Percentiles rank a stretch among this genome's conserved stretches.
These are phyloP conservation scores for Phtheirospermum japonicum DNA, from an alignment of 257 asterid genomes.

Conservation along the genomic window DNA sequence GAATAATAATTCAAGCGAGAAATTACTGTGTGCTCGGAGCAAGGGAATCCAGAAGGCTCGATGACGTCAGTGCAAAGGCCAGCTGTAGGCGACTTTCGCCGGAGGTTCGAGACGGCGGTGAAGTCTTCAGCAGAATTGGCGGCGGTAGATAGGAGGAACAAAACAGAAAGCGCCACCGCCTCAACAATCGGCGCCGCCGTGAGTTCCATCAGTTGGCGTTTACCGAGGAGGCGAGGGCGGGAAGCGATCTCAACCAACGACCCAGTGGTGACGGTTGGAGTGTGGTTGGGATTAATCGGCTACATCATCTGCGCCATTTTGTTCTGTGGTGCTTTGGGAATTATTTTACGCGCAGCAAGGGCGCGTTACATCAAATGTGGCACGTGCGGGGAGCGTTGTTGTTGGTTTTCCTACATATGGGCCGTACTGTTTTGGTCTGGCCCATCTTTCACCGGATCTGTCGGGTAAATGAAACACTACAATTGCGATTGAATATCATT, in stretches of 20 bases:
- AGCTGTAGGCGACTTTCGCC: slow-evolving; percentile 37
- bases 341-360: too few species aligned
- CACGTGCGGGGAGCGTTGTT: too few species aligned
- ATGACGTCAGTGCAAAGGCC: slow-evolving; percentile 74
- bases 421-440: too few species aligned
- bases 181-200: slow-evolving; percentile 30
- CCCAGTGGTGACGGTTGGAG: slow-evolving; percentile 18
- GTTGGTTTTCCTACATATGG: too few species aligned
- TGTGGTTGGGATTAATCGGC: too few species aligned
- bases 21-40: slow-evolving; percentile 76
- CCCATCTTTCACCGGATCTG: too few species aligned
- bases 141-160: slow-evolving; percentile 34
- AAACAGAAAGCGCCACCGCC: slow-evolving; percentile 25
- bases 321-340: too few species aligned
- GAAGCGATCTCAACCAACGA: slow-evolving; percentile 26
- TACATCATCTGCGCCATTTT: too few species aligned
- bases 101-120: slow-evolving; percentile 35
- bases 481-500: too few species aligned
- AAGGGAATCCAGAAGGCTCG: slow-evolving; percentile 73
- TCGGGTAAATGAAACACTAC: too few species aligned
- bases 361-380: too few species aligned
- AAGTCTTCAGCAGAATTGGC: slow-evolving; percentile 34
- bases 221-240: slow-evolving; percentile 20
- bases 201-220: slow-evolving; percentile 28
- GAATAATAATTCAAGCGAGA: slow-evolving; percentile 20